Evolutionary conservation across 805 yeast genomes (phyloP), one percentile per base, ranked within the genome.

Genomic region (Torulaspora delbrueckii): DNA sequence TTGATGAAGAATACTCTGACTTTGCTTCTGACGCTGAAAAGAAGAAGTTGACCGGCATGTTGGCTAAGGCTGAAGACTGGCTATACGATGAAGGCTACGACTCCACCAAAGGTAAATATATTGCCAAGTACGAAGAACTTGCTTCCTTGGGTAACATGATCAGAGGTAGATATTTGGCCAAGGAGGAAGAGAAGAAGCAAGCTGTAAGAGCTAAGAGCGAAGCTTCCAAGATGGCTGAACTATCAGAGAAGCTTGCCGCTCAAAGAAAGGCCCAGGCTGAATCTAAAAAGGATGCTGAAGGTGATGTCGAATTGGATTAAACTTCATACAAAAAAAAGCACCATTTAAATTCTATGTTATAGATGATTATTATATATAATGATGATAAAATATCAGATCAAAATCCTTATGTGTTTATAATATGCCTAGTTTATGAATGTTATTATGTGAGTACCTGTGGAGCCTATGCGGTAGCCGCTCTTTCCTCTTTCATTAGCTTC

Each of bases 81-180:
- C 81, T 93, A 63, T 93, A 93, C 72, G 96, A 86, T 52, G 99
- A 89, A 47, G 98, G 98, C 65, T 89, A 86, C 67, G 99, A 93
- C 70, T 80, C 97, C 53, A 78, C 90, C 63, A 90, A 93, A 81
- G 99, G 93, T 60, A 87, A 85, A 69, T 93, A 91, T 78, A 83
- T 95, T 71, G 98, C 99, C 65, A 90, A 86, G 73, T 89, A 89
- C 73, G 98, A 93, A 74, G 99, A 93, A 72, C 82, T 93, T 64
- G 95, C 96, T 37, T 79, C 96, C 35, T 75, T 83, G 59, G 99
- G 99, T 70, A 91, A 93, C 78, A 74, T 93, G 58, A 88, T 93
- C 72, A 86, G 83, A 75, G 98, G 96, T 63, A 84, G 99, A 75
- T 93, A 87, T 76, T 73, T 84, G 59, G 86, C 90, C 53, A 88